These are phyloP conservation scores for Ceratobasidium sp. DNA, from an alignment of 1,284 basidiomycete genomes.

Conservation along the genomic window DNA sequence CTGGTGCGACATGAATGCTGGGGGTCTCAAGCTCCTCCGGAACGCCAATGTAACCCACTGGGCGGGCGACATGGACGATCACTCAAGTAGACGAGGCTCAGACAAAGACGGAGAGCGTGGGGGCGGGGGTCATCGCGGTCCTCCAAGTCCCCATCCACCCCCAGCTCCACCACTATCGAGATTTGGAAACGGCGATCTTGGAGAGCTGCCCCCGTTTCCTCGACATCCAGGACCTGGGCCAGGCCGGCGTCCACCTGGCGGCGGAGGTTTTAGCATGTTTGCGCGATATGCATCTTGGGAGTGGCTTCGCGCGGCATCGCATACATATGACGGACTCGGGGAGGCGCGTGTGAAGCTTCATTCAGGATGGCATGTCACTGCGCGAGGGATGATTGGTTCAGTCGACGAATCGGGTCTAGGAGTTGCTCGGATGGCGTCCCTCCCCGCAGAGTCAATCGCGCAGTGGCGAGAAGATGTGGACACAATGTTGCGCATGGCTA, in stretches of 20 bases:
- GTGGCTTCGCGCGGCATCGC: constrained; percentile 39
- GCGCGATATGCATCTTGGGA: constrained; percentile 41
- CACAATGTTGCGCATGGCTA: constrained; percentile 7
- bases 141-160: not conserved
- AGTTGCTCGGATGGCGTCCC: constrained; percentile 6
- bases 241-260: constrained; percentile 2
- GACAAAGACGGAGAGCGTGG: constrained; percentile 23
- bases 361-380: constrained; percentile 34
- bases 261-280: constrained; percentile 28
- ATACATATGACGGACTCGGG: constrained; percentile 37
- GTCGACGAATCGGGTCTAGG: not conserved
- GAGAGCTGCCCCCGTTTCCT: constrained; percentile 2
- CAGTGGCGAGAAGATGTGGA: constrained; percentile 24
- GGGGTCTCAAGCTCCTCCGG: constrained; percentile 41
- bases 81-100: constrained; percentile 22
- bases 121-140: not conserved
- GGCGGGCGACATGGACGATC: constrained; percentile 31
- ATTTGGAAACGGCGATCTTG: not conserved
- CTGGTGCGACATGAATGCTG: constrained; percentile 43
- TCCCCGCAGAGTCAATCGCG: not conserved
- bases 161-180: not conserved
- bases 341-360: constrained; percentile 36
- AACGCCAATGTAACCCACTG: constrained; percentile 40
- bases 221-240: not conserved
- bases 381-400: not conserved